A percentile compares a stretch with the other conserved stretches of the same genome.
phyloP scores from a whole-genome alignment of 1,284 basidiomycete species.

The Rhodotorula sp. region DNA sequence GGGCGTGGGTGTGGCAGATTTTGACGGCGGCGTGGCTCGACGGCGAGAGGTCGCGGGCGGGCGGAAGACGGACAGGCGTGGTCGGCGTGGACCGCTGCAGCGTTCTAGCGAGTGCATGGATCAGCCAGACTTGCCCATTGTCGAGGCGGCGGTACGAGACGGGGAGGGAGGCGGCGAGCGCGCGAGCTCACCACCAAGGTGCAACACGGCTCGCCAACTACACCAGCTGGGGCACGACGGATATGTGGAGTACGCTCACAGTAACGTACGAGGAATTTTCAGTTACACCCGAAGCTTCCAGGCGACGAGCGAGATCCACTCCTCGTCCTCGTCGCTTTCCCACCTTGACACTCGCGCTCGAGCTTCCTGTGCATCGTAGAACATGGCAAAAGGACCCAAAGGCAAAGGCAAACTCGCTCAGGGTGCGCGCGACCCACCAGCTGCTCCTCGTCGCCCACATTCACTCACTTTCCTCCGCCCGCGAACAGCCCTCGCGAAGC shows the following conservation, averaged over 20 bases:
- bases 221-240: neutral
- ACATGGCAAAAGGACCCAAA: conserved; percentile 20
- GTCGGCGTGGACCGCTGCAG: no score
- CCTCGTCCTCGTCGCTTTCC: neutral
- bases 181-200: neutral
- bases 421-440: neutral
- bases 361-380: neutral
- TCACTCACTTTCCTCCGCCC: neutral
- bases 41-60: neutral
- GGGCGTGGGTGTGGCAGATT: no score
- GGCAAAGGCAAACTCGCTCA: conserved; percentile 23
- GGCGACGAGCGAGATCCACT: neutral
- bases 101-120: neutral
- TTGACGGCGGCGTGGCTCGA: no score
- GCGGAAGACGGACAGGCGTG: neutral
- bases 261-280: no score
- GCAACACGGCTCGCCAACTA: neutral
- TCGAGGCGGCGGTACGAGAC: conserved; percentile 16
- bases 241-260: no score
- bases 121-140: conserved; percentile 10
- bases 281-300: no score
- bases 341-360: neutral
- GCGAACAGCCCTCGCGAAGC: conserved; percentile 18
- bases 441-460: neutral
- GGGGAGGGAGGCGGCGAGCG: neutral